Conservation (phyloP, 106 monocot genomes). For the Acorus calamus region DNA sequence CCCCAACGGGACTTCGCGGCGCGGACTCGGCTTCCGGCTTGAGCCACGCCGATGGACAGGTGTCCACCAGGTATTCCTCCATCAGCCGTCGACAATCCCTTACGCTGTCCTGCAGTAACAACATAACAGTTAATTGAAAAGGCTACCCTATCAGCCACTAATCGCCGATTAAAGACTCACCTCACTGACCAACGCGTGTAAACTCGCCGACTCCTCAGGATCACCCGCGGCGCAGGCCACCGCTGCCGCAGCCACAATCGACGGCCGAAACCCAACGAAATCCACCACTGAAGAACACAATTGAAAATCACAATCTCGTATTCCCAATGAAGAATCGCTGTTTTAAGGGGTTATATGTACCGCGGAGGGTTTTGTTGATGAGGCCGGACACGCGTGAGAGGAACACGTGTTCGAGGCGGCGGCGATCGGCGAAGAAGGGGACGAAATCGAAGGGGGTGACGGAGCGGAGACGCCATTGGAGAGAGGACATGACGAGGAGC, state of each 20-base stretch:
- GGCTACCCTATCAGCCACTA: too few species aligned
- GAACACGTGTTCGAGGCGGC: neutral
- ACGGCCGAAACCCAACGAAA: slow-evolving; percentile 44
- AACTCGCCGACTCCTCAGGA: slow-evolving; percentile 3
- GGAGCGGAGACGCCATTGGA: slow-evolving; percentile 66
- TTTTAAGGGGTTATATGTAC: slow-evolving; percentile 12
- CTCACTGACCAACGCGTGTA: slow-evolving; percentile 22
- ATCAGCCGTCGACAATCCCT: slow-evolving; percentile 46
- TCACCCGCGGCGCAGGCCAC: slow-evolving; percentile 28
- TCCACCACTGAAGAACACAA: slow-evolving; percentile 41
- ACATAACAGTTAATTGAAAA: neutral
- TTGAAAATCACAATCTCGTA: neutral
- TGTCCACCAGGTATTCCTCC: slow-evolving; percentile 34
- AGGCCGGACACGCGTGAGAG: slow-evolving; percentile 37
- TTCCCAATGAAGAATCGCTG: neutral
- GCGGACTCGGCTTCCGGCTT: slow-evolving; percentile 10
- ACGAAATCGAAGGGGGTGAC: slow-evolving; percentile 76
- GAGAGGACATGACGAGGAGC: slow-evolving; percentile 54
- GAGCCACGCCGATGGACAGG: slow-evolving; percentile 9
- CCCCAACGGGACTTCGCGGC: slow-evolving; percentile 55
- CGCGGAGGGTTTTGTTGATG: slow-evolving; percentile 39
- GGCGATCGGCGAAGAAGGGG: slow-evolving; percentile 18
- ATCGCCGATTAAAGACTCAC: slow-evolving; percentile 7
- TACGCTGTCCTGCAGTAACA: slow-evolving; percentile 32
- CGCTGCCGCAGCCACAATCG: slow-evolving; percentile 49